These are phyloP conservation scores for Ganoderma boninense DNA, from an alignment of 1,284 basidiomycete species.

Conservation along the genomic window DNA sequence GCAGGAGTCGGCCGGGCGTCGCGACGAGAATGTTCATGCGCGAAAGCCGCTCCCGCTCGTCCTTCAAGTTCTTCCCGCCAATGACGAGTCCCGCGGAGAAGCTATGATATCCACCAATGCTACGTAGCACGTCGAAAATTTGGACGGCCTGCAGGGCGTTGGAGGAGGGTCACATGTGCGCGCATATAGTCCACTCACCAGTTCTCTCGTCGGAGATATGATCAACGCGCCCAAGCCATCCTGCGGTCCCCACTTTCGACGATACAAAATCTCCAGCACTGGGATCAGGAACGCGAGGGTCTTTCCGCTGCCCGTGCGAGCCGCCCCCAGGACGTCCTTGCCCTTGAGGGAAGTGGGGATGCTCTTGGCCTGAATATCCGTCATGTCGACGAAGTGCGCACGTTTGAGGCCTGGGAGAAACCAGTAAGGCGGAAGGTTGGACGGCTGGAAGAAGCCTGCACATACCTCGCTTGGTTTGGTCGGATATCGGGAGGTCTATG, in stretches of 20 bases:
- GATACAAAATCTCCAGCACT: conserved; percentile 77
- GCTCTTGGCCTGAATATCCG: conserved; percentile 79
- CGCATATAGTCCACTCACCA: conserved; percentile 58
- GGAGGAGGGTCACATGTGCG: neutral
- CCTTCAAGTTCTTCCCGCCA: conserved; percentile 73
- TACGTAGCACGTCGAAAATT: conserved; percentile 72
- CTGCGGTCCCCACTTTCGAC: conserved; percentile 80
- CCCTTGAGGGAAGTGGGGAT: conserved; percentile 72
- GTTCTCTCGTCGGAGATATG: conserved; percentile 94
- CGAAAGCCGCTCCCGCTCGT: conserved; percentile 64
- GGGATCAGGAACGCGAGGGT: conserved; percentile 82
- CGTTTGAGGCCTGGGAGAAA: conserved; percentile 75
- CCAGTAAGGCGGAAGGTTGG: neutral
- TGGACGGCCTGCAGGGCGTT: conserved; percentile 82
- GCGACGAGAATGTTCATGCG: conserved; percentile 99
- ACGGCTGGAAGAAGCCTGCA: neutral
- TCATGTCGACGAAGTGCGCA: conserved; percentile 84
- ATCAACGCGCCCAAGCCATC: conserved; percentile 93
- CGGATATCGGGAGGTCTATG: conserved; percentile 74
- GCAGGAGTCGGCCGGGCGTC: conserved; percentile 94
- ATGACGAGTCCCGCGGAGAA: conserved; percentile 7
- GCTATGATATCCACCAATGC: conserved; percentile 6
- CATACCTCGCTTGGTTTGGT: conserved; percentile 35
- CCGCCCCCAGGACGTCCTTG: conserved; percentile 80
- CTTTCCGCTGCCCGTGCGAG: conserved; percentile 85